These are phyloP conservation scores for Gossypium armourianum DNA, from an alignment of 441 rosid species.

Conservation along the genomic window DNA sequence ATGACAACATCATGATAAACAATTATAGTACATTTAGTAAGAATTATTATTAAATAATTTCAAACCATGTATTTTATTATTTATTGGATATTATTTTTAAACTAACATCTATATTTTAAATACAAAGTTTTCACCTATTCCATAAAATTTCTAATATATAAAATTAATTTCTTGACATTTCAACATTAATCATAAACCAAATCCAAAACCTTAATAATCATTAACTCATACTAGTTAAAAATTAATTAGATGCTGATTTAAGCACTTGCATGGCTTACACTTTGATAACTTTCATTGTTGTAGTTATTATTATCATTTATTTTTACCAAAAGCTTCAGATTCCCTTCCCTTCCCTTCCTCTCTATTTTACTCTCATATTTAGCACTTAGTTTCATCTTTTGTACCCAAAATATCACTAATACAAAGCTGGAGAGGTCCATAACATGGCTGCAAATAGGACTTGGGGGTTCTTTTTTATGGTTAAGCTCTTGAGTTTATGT, in stretches of 20 bases:
- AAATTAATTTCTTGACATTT: neutral
- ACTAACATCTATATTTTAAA: no score
- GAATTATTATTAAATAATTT: no score
- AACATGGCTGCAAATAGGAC: conserved; percentile 1
- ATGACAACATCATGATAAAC: no score
- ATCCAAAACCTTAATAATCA: neutral
- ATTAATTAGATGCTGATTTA: neutral
- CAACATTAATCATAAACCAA: neutral
- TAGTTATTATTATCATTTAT: neutral
- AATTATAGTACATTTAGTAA: no score
- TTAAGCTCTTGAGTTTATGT: neutral
- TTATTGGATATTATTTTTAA: no score
- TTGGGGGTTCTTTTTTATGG: neutral
- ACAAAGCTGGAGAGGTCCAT: neutral
- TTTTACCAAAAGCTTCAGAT: neutral
- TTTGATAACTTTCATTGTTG: neutral
- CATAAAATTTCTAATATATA: neutral
- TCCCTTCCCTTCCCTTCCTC: neutral
- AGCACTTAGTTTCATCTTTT: neutral
- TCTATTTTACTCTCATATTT: neutral
- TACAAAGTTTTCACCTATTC: no score
- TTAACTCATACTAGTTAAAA: neutral
- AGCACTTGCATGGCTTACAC: conserved; percentile 12
- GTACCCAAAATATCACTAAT: neutral
- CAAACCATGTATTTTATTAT: no score